Base-by-base conservation (phyloP, 371 early-diverging fungal genomes). In the Saksenaea vasiformis region DNA sequence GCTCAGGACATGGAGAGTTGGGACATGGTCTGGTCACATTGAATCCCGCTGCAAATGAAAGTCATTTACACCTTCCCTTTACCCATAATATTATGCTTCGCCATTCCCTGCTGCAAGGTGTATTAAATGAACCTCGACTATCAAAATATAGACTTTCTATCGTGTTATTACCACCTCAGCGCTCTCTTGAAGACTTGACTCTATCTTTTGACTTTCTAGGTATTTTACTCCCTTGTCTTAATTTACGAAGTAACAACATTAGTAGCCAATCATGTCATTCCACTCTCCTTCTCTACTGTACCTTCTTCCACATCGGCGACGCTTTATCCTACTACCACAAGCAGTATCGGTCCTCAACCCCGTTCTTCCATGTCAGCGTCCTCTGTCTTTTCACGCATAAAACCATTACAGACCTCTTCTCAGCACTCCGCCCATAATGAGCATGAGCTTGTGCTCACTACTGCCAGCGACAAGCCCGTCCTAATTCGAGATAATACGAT, bases 181-280 rank as follows among this genome's bases (percentile, higher is more conserved):
- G 61, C 31, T 19, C 44, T 27, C 51, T 67, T 56, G 22, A 41
- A 34, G 17, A 54, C 15, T 22, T 47, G 22, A 9, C n/a, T 10
- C 5, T 17, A 47, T 22, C 68, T 13, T 70, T 61, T 54, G 73
- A 74, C 24, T 68, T 68, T 58, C 57, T 74, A 17, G 74, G 72
- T 70, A 71, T 65, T 19, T 22, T 56, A 24, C 34, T 27, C 26
- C 56, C 28, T 31, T 36, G 1, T 4, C 35, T 28, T 13, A n/a
- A 15, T 39, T 24, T 27, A 59, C n/a, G 41, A 28, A 56, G 17
- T 14, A 27, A 54, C 15, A 36, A 28, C 13, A 13, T 43, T 56
- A n/a, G 22, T 53, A 74, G 74, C 68, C 34, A 68, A 44, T 31
- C 68, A 74, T 66, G 64, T 75, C 51, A 61, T 75, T 66, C 62